These are phyloP conservation scores for Fusarium sp. DNA, from an alignment of 2,329 filamentous ascomycete species.

Conservation along the genomic window DNA sequence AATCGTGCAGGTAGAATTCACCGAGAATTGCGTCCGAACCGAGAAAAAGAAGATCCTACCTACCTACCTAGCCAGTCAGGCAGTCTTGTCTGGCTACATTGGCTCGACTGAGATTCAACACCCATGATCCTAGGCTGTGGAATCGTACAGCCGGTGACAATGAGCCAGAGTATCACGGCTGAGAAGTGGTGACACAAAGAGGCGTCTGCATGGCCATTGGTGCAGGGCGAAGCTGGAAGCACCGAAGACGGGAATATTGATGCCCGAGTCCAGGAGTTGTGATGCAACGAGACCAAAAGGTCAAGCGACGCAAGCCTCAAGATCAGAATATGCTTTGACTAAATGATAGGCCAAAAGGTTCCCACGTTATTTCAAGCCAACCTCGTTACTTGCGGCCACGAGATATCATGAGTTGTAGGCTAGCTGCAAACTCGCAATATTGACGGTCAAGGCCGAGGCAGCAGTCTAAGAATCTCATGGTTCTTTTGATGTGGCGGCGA, in stretches of 20 bases:
- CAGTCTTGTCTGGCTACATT: slow-evolving; percentile 5
- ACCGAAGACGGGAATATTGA: background rate
- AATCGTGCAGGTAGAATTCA: slow-evolving; percentile 1
- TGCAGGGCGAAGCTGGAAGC: background rate
- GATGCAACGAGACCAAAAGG: slow-evolving; percentile 1
- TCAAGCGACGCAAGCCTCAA: background rate
- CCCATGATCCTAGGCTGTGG: background rate
- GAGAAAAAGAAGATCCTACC: background rate
- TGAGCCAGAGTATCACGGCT: slow-evolving; percentile 20
- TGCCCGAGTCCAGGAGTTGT: background rate
- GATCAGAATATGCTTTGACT: background rate
- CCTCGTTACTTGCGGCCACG: slow-evolving; percentile 24
- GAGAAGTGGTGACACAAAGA: slow-evolving; percentile 25
- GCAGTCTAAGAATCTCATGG: background rate
- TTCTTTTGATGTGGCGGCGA: background rate
- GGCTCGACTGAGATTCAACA: background rate
- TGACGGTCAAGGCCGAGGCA: background rate
- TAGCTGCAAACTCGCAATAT: background rate
- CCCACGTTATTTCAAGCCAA: background rate
- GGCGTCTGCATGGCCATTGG: slow-evolving; percentile 8
- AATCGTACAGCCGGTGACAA: slow-evolving; percentile 13
- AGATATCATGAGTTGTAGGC: background rate
- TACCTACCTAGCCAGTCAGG: background rate
- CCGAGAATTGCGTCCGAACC: background rate
- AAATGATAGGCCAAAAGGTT: background rate